Evolutionary conservation across 2,329 filamentous ascomycete species (phyloP).

Genomic region (Ustilaginoidea virens): DNA sequence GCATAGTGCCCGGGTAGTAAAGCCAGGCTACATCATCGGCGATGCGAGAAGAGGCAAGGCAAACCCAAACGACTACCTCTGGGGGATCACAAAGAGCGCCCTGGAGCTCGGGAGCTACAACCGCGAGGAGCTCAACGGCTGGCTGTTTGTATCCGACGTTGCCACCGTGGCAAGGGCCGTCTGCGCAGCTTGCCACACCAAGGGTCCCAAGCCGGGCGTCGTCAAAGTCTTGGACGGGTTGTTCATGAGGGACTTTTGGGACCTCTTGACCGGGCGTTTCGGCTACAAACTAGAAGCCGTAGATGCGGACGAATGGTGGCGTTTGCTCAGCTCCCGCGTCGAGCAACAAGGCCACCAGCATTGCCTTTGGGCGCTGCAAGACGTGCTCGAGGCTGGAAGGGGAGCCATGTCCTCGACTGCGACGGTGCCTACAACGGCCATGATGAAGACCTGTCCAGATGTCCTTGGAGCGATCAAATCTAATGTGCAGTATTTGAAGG

Average conservation of each 20-base stretch:
- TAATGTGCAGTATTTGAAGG: no score
- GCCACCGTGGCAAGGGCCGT: neutral
- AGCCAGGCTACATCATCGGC: conserved; percentile 4
- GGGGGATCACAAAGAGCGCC: neutral
- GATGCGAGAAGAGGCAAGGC: conserved; percentile 1
- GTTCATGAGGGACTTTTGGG: conserved; percentile 1
- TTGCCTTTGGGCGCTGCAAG: no score
- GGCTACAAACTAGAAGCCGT: conserved; percentile 1
- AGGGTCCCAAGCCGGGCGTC: neutral
- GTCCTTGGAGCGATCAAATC: no score
- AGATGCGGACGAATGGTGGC: no score
- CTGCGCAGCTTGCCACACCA: no score
- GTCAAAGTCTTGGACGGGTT: conserved; percentile 3
- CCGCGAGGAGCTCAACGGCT: neutral
- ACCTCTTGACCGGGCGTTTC: neutral
- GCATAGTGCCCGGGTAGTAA: conserved; percentile 1
- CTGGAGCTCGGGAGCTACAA: conserved; percentile 3
- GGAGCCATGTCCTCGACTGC: no score
- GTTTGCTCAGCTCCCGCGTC: no score
- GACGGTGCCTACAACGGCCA: no score
- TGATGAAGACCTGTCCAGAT: no score
- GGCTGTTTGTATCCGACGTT: conserved; percentile 2
- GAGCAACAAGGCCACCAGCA: no score
- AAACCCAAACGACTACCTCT: conserved; percentile 2
- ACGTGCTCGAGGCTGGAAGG: no score